Base-by-base conservation (phyloP, 148 eudicot species). In the Fagopyrum tataricum region DNA sequence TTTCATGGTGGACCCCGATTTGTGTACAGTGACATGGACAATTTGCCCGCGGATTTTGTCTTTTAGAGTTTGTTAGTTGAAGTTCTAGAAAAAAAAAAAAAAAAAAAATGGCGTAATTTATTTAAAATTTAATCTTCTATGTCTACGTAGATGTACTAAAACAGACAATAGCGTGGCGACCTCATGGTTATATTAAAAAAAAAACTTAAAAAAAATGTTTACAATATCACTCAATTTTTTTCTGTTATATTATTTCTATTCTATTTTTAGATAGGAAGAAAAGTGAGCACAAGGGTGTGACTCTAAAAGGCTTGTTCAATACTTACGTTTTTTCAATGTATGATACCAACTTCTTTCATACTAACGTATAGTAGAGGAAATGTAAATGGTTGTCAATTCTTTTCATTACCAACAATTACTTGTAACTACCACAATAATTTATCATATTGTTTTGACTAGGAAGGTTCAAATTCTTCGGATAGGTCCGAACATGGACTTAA, bases 11-110 rank as follows among this genome's bases (percentile, higher is more conserved):
- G 68, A 43, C 42, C 68, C 68, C n/a, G 43, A 15, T 62, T 62
- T 37, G 68, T 37, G 2, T 5, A 62, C 68, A 62, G 68, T 62
- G 68, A 62, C 43, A 9, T 14, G 68, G 68, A 62, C 68, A 62
- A 31, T 62, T 62, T 62, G 68, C 68, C 68, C 68, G 68, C 68
- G 68, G 68, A 31, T 62, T 62, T 62, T 31, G 68, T 62, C 68
- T 13, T 62, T 62, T 62, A 62, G 18, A 31, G 37, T 1, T 31
- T 31, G 37, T 31, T 31, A 3, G 37, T 31, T 11, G 48, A 11
- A 44, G 6, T 44, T 44, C 8, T 7, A 44, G 10, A 44, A 7
- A 11, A 7, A 44, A 44, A 11, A 4, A 44, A 4, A 44, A 2
- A 44, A 7, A 44, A 7, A 44, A 11, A 44, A 4, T 44, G 8